phyloP scores from a whole-genome alignment of 2,329 filamentous ascomycete genomes.

The Lomentospora prolificans region DNA sequence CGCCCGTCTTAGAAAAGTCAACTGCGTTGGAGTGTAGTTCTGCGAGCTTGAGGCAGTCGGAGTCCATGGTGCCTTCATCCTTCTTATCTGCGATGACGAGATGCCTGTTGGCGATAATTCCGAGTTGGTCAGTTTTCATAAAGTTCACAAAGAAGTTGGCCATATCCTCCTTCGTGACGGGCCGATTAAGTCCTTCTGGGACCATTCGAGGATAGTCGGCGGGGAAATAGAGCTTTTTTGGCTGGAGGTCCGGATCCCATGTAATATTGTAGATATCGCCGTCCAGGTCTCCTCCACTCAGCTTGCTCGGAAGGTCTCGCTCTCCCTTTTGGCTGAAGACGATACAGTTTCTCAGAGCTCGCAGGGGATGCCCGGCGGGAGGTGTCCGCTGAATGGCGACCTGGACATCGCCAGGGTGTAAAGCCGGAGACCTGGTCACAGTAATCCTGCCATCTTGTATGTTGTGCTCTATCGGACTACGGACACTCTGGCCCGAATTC shows the following conservation, averaged over 20 bases:
- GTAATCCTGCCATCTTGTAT: constrained; percentile 35
- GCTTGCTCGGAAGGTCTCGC: constrained; percentile 66
- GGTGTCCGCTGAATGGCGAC: constrained; percentile 53
- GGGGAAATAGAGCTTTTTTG: constrained; percentile 34
- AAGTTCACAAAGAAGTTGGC: constrained; percentile 72
- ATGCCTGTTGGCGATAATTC: constrained; percentile 55
- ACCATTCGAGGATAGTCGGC: constrained; percentile 58
- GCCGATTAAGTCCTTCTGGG: constrained; percentile 49
- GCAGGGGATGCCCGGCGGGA: constrained; percentile 47
- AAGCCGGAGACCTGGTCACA: constrained; percentile 68
- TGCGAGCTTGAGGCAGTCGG: constrained; percentile 45
- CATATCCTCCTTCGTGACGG: constrained; percentile 57
- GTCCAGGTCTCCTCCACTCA: constrained; percentile 76
- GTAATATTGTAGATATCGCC: constrained; percentile 77
- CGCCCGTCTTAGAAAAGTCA: constrained; percentile 68
- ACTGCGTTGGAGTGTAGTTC: constrained; percentile 61
- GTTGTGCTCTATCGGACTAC: constrained; percentile 10
- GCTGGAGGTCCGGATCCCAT: constrained; percentile 49
- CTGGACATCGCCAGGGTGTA: constrained; percentile 77
- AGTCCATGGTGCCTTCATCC: constrained; percentile 37
- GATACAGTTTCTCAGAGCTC: constrained; percentile 59
- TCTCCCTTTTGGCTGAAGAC: constrained; percentile 63
- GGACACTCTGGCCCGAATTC: neutral
- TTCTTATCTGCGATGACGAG: constrained; percentile 53
- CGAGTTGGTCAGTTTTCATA: constrained; percentile 58